These are phyloP conservation scores for Polytrichum formosum DNA, from an alignment of 225 moss, liverwort and hornwort species.

Conservation along the genomic window DNA sequence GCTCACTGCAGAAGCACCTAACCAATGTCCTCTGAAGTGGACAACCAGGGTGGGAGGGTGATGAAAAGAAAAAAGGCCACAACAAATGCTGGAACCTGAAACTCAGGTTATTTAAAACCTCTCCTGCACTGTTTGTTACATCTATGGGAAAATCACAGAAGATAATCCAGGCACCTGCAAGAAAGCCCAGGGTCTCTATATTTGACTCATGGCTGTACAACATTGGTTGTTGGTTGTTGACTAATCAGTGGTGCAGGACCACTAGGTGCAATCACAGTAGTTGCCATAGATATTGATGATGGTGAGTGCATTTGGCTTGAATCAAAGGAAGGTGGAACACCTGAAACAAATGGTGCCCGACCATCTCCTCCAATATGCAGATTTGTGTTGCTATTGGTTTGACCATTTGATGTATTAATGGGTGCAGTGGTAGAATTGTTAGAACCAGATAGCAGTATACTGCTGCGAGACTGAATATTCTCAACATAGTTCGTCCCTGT, in stretches of 20 bases:
- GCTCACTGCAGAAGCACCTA: background rate
- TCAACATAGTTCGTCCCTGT: slow-evolving; percentile 31
- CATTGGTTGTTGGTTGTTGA: slow-evolving; percentile 9
- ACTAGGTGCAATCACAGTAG: slow-evolving; percentile 7
- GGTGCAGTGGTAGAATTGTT: slow-evolving; percentile 12
- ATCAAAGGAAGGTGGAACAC: slow-evolving; percentile 21
- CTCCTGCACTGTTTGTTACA: slow-evolving; percentile 4
- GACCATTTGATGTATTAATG: slow-evolving; percentile 6
- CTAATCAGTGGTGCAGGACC: slow-evolving; percentile 16
- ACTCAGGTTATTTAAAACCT: background rate
- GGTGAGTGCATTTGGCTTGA: slow-evolving; percentile 22
- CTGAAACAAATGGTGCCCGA: slow-evolving; percentile 16
- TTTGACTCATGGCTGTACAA: slow-evolving; percentile 17
- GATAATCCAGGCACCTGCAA: slow-evolving; percentile 1
- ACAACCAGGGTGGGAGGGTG: too few species aligned
- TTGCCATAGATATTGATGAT: slow-evolving; percentile 22
- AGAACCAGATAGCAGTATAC: slow-evolving; percentile 22
- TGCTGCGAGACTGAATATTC: slow-evolving; percentile 23
- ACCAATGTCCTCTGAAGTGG: background rate
- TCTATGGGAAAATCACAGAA: slow-evolving; percentile 1
- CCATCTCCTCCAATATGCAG: slow-evolving; percentile 43
- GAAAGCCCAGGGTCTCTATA: slow-evolving; percentile 1
- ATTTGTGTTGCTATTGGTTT: slow-evolving; percentile 26
- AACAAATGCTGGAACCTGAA: background rate
- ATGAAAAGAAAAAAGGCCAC: slow-evolving; percentile 1